Evolutionary conservation across 164 flowering plant species (phyloP), one percentile per base, ranked within the genome.

Genomic region (Sedum album): DNA sequence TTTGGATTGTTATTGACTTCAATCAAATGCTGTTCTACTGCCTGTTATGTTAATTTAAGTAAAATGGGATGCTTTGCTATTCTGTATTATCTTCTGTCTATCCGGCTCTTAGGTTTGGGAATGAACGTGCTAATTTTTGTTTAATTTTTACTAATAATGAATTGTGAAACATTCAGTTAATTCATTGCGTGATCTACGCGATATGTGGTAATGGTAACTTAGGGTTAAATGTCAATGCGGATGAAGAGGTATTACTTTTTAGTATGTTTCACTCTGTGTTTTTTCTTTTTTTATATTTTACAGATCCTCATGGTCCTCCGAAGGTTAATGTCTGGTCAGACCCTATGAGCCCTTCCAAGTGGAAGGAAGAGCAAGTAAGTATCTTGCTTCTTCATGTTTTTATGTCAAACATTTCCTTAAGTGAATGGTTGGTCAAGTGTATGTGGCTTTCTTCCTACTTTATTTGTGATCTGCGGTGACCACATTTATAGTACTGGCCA

Each of bases 351-450:
- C 88, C 90, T 20, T 71, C 81, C 31, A 79, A 81, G 35, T 86
- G 90, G 88, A 86, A 84, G 76, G 88, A 86, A 71, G 90, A 86
- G 75, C 88, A 86, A 48, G 90, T 86, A 36, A 82, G 84, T 78
- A 25, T 18, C 30, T 31, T 49, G 15, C 25, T 65, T 30, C 31
- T 64, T 42, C 18, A 49, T 31, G 44, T 10, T 48, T 18, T 14
- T 20, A 67, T 28, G 20, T 17, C 20, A 57, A 26, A 26, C 20
- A 26, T 30, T 57, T 23, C 31, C 25, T 23, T 10, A 23, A 55
- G 14, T 2, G 31, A n/a, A n/a, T n/a, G n/a, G n/a, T n/a, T n/a
- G n/a, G n/a, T n/a, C n/a, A n/a, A n/a, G n/a, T n/a, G n/a, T n/a
- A n/a, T n/a, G n/a, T n/a, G n/a, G n/a, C n/a, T n/a, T 6, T 28